Evolutionary conservation across 768 basidiomycete species (phyloP), one percentile per base, ranked within the genome.

Genomic region (Pleurotus citrinopileatus): DNA sequence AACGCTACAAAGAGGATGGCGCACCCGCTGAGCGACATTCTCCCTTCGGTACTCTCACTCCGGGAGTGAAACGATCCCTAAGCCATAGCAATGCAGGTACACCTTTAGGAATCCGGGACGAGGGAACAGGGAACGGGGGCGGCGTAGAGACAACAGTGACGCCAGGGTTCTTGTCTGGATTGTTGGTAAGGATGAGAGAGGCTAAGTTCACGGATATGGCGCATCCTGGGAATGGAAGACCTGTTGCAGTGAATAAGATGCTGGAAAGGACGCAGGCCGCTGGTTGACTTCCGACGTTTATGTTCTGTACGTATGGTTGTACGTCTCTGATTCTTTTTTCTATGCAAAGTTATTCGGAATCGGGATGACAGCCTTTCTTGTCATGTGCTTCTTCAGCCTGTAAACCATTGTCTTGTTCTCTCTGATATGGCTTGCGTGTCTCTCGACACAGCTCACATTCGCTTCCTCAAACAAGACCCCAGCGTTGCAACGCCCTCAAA

Each of bases 181-280:
- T 90, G 45, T 63, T 92, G 65, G 60, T 76, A 56, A 74, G 73
- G 59, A 91, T 92, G 87, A 77, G 88, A 59, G 87, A 89, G 67
- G 72, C 68, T 42, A 76, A 79, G 62, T 55, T 86, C 63, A 73
- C 75, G 45, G 86, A 89, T 65, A 57, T 84, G 57, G 70, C 80
- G 0, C 77, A 79, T 60, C 70, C 76, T 5, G 63, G 77, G 34
- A 73, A 65, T 47, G 81, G 78, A 13, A 67, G 82, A 32, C 76
- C 81, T 0, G 69, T 79, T 22, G 80, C 76, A 1, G 76, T 89
- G 4, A 89, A 91, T 67, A 88, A 87, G 69, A 77, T 86, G 70
- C 64, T 91, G 61, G 89, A 89, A 65, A 75, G 87, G 65, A 76
- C 85, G 3, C 86, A 87, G 61, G 83, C 83, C 20, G 83, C 77